Conservation (phyloP, 257 asterid species). For the Plantago major region DNA sequence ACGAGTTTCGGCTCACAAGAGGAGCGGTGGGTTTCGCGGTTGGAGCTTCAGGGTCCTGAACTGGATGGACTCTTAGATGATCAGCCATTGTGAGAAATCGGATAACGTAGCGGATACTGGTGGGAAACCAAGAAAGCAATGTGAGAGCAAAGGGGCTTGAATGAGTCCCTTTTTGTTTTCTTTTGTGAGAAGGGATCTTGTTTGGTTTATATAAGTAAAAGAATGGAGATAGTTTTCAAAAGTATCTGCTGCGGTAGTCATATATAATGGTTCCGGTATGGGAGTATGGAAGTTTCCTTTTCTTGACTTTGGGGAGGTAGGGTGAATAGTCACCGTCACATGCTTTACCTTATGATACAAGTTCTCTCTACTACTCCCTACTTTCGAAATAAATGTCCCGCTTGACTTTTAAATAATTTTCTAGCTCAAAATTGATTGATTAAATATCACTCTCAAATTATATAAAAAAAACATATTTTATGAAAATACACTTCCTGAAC, state of each 20-base stretch:
- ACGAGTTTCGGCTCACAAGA: conserved; percentile 45
- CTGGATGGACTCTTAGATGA: conserved; percentile 71
- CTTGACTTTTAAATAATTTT: too few relatives aligned
- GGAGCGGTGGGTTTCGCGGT: conserved; percentile 53
- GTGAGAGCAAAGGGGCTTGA: background rate
- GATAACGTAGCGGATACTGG: background rate
- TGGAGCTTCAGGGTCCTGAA: conserved; percentile 41
- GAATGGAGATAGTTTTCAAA: conserved; percentile 1
- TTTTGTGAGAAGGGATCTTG: background rate
- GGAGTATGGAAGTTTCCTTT: conserved; percentile 32
- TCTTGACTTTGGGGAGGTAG: conserved; percentile 32
- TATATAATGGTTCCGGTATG: conserved; percentile 20
- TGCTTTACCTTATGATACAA: background rate
- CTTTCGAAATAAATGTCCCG: too few relatives aligned
- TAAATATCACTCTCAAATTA: too few relatives aligned
- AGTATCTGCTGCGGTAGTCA: conserved; percentile 16
- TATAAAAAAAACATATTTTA: too few relatives aligned
- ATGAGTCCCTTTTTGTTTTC: background rate
- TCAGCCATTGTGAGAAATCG: conserved; percentile 46
- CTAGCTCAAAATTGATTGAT: too few relatives aligned
- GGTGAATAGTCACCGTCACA: conserved; percentile 32
- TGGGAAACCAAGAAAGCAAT: too few relatives aligned
- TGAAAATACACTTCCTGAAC: too few relatives aligned
- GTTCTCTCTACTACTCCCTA: background rate
- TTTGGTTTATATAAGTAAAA: conserved; percentile 32